Conservation (phyloP, 441 rosid genomes). For the Populus hybrid region DNA sequence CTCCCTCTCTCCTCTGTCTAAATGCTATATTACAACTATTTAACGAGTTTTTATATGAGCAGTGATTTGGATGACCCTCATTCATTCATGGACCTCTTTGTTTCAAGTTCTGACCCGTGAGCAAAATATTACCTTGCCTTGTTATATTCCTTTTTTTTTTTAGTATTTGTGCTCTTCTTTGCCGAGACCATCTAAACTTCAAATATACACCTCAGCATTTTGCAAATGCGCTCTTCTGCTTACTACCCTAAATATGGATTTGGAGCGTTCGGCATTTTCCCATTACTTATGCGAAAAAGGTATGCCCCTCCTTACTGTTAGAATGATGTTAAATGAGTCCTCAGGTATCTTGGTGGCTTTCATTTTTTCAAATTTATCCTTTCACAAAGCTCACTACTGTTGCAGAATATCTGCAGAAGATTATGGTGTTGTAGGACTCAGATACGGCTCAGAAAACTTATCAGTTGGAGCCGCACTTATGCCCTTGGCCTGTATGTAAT, state of each 20-base stretch:
- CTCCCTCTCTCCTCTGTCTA: not conserved
- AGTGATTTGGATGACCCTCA: conserved; percentile 86
- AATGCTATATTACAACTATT: not conserved
- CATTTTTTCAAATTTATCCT: conserved; percentile 12
- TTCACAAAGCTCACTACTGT: conserved; percentile 15
- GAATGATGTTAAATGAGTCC: not conserved
- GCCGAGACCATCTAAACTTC: conserved; percentile 13
- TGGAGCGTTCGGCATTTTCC: conserved; percentile 80
- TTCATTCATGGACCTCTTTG: conserved; percentile 80
- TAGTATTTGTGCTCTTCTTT: not conserved
- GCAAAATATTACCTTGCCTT: conserved; percentile 14
- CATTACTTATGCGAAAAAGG: conserved; percentile 58
- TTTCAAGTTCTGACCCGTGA: conserved; percentile 79
- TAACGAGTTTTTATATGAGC: conserved; percentile 18
- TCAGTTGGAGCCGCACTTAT: conserved; percentile 66
- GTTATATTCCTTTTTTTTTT: not conserved
- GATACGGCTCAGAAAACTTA: conserved; percentile 73
- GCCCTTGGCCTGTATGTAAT: conserved; percentile 56
- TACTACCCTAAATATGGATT: conserved; percentile 71
- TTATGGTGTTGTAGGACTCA: conserved; percentile 72
- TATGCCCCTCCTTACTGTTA: conserved; percentile 10
- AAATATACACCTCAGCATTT: conserved; percentile 40
- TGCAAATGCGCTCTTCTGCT: conserved; percentile 66
- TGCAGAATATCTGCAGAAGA: conserved; percentile 53
- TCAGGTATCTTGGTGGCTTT: not conserved